These are phyloP conservation scores for Aspergillus novofumigatus DNA, from an alignment of 2,329 filamentous ascomycete genomes.

Conservation along the genomic window DNA sequence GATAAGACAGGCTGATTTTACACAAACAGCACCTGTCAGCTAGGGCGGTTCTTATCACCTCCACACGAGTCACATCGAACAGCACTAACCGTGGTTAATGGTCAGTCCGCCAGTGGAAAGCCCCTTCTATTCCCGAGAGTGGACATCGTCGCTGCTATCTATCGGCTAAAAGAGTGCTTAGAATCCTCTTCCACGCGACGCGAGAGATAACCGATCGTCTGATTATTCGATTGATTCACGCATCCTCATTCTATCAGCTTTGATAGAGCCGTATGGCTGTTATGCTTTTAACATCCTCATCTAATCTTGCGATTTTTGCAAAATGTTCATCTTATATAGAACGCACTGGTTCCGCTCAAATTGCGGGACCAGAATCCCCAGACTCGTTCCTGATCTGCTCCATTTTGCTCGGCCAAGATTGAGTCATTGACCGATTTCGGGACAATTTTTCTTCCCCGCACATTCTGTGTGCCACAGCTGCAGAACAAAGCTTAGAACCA, in stretches of 20 bases:
- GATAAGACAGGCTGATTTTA: slow-evolving; percentile 3
- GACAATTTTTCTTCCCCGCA: background rate
- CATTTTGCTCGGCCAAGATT: background rate
- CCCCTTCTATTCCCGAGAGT: background rate
- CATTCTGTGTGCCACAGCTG: background rate
- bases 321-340: slow-evolving; percentile 4
- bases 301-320: background rate
- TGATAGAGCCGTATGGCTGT: slow-evolving; percentile 1
- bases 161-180: background rate
- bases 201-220: slow-evolving; percentile 13
- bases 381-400: background rate
- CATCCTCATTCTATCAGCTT: slow-evolving; percentile 3
- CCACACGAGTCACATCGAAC: background rate
- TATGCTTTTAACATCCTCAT: background rate
- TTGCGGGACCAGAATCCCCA: background rate
- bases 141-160: background rate
- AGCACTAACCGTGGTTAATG: background rate
- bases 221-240: slow-evolving; percentile 19
- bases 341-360: background rate
- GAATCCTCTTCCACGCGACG: background rate
- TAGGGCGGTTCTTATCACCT: background rate
- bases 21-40: background rate
- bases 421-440: background rate
- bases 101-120: background rate
- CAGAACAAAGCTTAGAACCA: background rate